Evolutionary conservation across 2,329 filamentous ascomycete species (phyloP), one percentile per base, ranked within the genome.

Genomic region (Phoma sp.): DNA sequence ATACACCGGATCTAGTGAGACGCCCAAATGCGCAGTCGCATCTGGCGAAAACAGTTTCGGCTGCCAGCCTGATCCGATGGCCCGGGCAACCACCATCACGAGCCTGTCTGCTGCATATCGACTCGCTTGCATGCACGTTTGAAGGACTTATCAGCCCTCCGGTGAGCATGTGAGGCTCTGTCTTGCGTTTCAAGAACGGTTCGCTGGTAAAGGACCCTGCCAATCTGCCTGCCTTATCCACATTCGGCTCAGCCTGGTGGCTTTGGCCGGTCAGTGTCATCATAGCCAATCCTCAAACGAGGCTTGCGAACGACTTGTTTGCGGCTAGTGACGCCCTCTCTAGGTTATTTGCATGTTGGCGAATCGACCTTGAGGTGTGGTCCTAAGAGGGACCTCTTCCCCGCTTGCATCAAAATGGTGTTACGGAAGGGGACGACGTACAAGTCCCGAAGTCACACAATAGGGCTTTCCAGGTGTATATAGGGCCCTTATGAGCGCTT

Each of bases 181-280:
- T 13, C 43, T 24, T 33, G 29, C 22, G 6, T 41, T 36, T 15
- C 24, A 49, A 54, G 36, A 27, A 44, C 29, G 53, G 54, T 39
- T 32, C 21, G 39, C 24, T 35, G 12, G 29, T 22, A 43, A 29
- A 27, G 24, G 21, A 22, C 24, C 43, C 39, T 39, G 43, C 37
- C 33, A 25, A 44, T 62, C 59, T 63, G 63, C 63, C 59, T 63
- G 49, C 32, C 56, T 48, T 35, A 37, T 38, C 21, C 22, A 40
- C 37, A 29, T 51, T 52, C 53, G 48, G 25, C 39, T 51, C 49
- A 59, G 60, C 55, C 54, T 59, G 24, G 58, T 61, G 61, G 65
- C 65, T 62, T 51, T 44, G 35, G 58, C 64, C 66, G 64, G 66
- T 67, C 49, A 69, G 51, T 35, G 24, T 19, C 19, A 38, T 46